A percentile compares a stretch with the other conserved stretches of the same genome.
Evolutionary conservation across 1,284 basidiomycete species (phyloP).

Genomic region (Sporisorium sorghi): DNA sequence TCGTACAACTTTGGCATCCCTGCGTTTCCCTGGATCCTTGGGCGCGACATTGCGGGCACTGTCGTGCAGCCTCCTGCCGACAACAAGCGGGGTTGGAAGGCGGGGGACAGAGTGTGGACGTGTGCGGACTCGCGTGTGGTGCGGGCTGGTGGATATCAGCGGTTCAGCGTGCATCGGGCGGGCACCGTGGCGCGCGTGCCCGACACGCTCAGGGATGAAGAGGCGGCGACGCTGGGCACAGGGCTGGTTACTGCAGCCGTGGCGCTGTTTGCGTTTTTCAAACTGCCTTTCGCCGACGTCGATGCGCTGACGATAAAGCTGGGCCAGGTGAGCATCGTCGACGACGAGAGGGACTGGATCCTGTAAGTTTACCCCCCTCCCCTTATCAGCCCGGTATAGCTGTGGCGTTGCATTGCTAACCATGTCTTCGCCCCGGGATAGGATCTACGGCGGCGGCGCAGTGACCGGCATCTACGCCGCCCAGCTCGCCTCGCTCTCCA

Average conservation of each 20-base stretch:
- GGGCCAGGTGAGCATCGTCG: neutral
- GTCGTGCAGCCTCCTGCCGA: conserved; percentile 71
- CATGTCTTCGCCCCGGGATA: too few species aligned
- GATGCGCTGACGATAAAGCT: neutral
- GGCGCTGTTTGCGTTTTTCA: conserved; percentile 57
- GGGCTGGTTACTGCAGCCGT: conserved; percentile 68
- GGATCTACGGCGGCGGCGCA: conserved; percentile 61
- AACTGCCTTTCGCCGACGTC: conserved; percentile 12
- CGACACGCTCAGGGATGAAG: conserved; percentile 28
- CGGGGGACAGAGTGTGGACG: conserved; percentile 70
- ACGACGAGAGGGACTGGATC: conserved; percentile 32
- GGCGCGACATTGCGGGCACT: conserved; percentile 72
- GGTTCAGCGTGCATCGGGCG: conserved; percentile 42
- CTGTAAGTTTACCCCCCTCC: conserved; percentile 30
- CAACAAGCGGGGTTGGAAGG: conserved; percentile 70
- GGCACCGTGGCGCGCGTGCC: conserved; percentile 48
- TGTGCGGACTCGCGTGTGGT: conserved; percentile 59
- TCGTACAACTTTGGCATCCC: conserved; percentile 62
- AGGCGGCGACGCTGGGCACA: conserved; percentile 62
- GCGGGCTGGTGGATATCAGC: conserved; percentile 58
- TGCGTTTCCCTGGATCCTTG: conserved; percentile 69
- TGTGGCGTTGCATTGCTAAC: too few species aligned
- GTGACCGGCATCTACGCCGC: conserved; percentile 61
- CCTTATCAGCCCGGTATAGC: too few species aligned
- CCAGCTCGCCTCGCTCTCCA: conserved; percentile 51